Percentiles rank a stretch among this genome's conserved stretches.
Evolutionary conservation across 768 basidiomycete species (phyloP).

Genomic region (Harrya chromipes): DNA sequence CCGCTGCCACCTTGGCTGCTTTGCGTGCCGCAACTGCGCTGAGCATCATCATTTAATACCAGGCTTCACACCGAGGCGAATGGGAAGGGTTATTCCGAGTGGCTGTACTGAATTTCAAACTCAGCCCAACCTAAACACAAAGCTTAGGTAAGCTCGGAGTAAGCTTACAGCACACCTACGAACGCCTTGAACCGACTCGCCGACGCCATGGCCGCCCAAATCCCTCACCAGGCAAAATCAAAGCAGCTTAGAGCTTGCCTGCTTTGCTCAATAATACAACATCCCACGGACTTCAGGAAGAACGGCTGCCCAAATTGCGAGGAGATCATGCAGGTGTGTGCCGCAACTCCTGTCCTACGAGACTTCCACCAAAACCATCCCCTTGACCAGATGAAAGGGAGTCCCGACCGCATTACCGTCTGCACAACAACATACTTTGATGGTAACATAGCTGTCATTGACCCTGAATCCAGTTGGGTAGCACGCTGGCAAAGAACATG

Average conservation of each 20-base stretch:
- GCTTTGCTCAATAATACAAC: slow-evolving; percentile 88
- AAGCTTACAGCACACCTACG: no score
- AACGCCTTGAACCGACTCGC: background rate
- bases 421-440: slow-evolving; percentile 95
- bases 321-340: slow-evolving; percentile 81
- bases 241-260: slow-evolving; percentile 87
- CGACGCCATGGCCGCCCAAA: slow-evolving; percentile 36
- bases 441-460: slow-evolving; percentile 83
- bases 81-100: no score
- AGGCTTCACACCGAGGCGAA: no score
- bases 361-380: background rate
- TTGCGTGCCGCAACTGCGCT: slow-evolving; percentile 74
- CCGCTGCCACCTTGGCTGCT: slow-evolving; percentile 43
- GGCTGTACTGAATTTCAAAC: no score
- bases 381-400: slow-evolving; percentile 74
- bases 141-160: slow-evolving; percentile 18
- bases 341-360: background rate
- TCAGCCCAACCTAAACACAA: no score
- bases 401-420: slow-evolving; percentile 71
- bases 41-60: slow-evolving; percentile 54
- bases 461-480: slow-evolving; percentile 91
- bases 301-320: slow-evolving; percentile 97
- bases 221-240: slow-evolving; percentile 60
- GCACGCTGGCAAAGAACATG: slow-evolving; percentile 94
- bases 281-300: slow-evolving; percentile 77